Base-by-base conservation (phyloP, 108 stramenopile species). In the Nitzschia putrida region DNA sequence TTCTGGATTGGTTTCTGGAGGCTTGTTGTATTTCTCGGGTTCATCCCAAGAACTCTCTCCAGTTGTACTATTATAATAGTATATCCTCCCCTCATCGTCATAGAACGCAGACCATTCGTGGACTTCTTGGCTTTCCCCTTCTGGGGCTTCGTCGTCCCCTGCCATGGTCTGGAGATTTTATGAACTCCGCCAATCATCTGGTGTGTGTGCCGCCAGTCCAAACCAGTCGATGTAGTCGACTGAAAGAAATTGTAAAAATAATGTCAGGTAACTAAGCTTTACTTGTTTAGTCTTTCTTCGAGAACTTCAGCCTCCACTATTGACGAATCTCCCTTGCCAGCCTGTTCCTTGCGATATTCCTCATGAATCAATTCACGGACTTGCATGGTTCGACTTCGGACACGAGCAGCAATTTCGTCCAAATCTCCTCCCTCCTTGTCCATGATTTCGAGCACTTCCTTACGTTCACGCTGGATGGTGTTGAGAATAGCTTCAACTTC, bases 381-480 rank as follows among this genome's bases (percentile, higher is more conserved):
- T 37, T 87, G 77, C 64, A 85, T 57, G 0, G 91, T 92, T 61
- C 80, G 74, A 41, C 29, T 61, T 53, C 90, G 73, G 14, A 92
- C 90, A 10, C 68, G 56, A 21, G 69, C 61, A 52, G 86, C 83
- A 21, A 86, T 74, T 64, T 91, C 90, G 52, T 86, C 87, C 23
- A 91, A 22, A 78, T 88, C 87, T 8, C 90, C 89, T 52, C 92
- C 92, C 41, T 90, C 88, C 63, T 76, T 79, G 29, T 86, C 79
- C 71, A 93, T 58, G 43, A 93, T 88, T 25, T 88, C 74, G 38
- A 87, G 47, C 8, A 90, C 89, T 64, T 93, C 92, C 45, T 85
- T 67, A 51, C 80, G 66, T 71, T 93, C 92, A 39, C 82, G 55
- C 51, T 70, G 81, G n/a, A 93, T 71, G 10, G 87, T 88, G 42